Percentiles rank a stretch among this genome's conserved stretches.
Evolutionary conservation across 2,329 filamentous ascomycete genomes (phyloP).

Genomic region (Phaeosphaeriaceae sp.): DNA sequence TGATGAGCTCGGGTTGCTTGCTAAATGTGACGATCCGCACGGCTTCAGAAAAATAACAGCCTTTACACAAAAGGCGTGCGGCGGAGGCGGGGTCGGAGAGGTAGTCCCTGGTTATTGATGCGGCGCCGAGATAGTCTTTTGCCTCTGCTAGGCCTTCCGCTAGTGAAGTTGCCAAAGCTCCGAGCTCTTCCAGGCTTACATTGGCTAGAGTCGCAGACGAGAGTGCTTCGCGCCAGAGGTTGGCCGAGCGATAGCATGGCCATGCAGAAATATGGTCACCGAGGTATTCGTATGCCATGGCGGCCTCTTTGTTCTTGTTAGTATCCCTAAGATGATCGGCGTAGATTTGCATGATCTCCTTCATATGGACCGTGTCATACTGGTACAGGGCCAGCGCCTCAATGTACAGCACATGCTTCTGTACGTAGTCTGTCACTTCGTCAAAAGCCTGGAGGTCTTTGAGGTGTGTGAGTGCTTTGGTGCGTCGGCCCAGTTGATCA

Average conservation of each 20-base stretch:
- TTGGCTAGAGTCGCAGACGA: constrained; percentile 74
- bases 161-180: constrained; percentile 74
- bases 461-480: constrained; percentile 81
- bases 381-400: constrained; percentile 82
- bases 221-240: constrained; percentile 91
- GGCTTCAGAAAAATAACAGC: constrained; percentile 88
- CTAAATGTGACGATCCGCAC: constrained; percentile 75
- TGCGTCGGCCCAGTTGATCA: constrained; percentile 78
- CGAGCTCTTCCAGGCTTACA: constrained; percentile 67
- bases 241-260: constrained; percentile 82
- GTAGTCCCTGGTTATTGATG: constrained; percentile 82
- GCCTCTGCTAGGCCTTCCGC: constrained; percentile 81
- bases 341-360: constrained; percentile 77
- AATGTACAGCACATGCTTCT: constrained; percentile 81
- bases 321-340: constrained; percentile 77
- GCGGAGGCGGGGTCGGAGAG: constrained; percentile 75
- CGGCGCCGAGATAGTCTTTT: constrained; percentile 83
- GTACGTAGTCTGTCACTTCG: constrained; percentile 78
- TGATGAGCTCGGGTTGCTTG: constrained; percentile 68
- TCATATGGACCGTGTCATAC: constrained; percentile 75
- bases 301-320: constrained; percentile 85
- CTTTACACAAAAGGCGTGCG: constrained; percentile 82
- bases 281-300: constrained; percentile 89
- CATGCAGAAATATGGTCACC: constrained; percentile 76
- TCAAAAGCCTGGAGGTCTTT: constrained; percentile 77